phyloP scores from a whole-genome alignment of 2,329 filamentous ascomycete species.

The Mycosphaerella sp. region DNA sequence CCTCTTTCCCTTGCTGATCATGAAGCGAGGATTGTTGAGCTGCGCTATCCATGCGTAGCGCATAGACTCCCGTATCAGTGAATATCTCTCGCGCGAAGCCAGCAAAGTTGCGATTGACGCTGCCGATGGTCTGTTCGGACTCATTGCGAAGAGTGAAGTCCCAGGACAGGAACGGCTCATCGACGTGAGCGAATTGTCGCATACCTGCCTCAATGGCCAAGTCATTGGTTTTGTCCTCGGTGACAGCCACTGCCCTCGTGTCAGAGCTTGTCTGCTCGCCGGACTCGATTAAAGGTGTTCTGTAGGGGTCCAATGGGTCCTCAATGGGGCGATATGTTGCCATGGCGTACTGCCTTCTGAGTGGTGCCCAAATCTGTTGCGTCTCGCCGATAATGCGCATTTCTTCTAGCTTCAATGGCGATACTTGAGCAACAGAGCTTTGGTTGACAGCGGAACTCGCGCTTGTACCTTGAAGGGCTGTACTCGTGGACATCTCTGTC shows the following conservation, averaged over 20 bases:
- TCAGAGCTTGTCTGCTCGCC: conserved; percentile 40
- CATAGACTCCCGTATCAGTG: conserved; percentile 61
- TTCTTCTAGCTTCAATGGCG: conserved; percentile 47
- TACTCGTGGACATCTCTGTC: conserved; percentile 26
- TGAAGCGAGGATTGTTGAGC: conserved; percentile 35
- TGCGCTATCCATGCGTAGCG: conserved; percentile 58
- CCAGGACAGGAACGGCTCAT: conserved; percentile 60
- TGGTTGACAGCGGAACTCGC: conserved; percentile 40
- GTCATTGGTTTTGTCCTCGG: conserved; percentile 41
- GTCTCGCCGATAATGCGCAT: conserved; percentile 60
- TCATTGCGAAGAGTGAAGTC: conserved; percentile 55
- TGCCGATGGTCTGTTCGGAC: conserved; percentile 49
- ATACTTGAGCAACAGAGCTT: conserved; percentile 46
- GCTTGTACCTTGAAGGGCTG: conserved; percentile 42
- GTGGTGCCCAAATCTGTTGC: conserved; percentile 58
- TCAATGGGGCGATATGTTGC: conserved; percentile 49
- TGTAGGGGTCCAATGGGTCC: conserved; percentile 33
- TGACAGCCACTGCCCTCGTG: conserved; percentile 43
- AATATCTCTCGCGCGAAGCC: conserved; percentile 60
- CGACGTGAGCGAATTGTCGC: conserved; percentile 56
- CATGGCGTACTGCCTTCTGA: conserved; percentile 59
- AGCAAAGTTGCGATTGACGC: conserved; percentile 58
- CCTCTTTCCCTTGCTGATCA: conserved; percentile 24
- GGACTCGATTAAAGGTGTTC: conserved; percentile 32
- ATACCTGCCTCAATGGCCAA: conserved; percentile 42